These are phyloP conservation scores for Gastrolobium bilobum DNA, from an alignment of 306 rosid genomes.

Conservation along the genomic window DNA sequence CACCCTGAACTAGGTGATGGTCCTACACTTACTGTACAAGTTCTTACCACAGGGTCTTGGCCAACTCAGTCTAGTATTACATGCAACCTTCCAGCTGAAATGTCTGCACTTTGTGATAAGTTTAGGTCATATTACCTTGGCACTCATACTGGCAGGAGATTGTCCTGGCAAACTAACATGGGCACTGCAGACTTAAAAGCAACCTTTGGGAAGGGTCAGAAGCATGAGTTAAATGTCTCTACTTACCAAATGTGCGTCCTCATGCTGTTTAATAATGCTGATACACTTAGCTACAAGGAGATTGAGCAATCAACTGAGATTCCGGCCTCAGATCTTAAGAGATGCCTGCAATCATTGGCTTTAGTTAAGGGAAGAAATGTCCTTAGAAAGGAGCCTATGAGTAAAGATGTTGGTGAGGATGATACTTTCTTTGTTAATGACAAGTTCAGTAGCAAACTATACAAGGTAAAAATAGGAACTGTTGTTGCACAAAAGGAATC, in stretches of 20 bases:
- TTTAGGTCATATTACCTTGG: constrained; percentile 91
- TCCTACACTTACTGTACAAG: constrained; percentile 89
- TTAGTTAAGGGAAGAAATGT: constrained; percentile 93
- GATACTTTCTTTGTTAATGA: constrained; percentile 84
- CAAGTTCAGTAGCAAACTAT: constrained; percentile 84
- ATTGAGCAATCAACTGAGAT: constrained; percentile 93
- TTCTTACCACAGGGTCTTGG: constrained; percentile 97
- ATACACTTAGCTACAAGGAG: constrained; percentile 82
- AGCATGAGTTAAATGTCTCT: constrained; percentile 93
- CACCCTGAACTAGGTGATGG: constrained; percentile 79
- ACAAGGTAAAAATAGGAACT: constrained; percentile 95
- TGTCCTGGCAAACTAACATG: constrained; percentile 97
- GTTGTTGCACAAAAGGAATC: constrained; percentile 95
- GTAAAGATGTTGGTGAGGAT: constrained; percentile 89
- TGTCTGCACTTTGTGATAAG: constrained; percentile 87
- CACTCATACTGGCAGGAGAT: constrained; percentile 90
- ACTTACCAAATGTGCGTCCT: constrained; percentile 96
- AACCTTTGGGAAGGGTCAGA: constrained; percentile 92
- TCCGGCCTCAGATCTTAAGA: constrained; percentile 79
- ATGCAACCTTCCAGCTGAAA: constrained; percentile 90
- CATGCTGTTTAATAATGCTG: constrained; percentile 85
- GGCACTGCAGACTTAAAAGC: constrained; percentile 93
- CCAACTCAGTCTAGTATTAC: constrained; percentile 89
- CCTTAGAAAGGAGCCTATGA: constrained; percentile 92
- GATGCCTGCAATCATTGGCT: constrained; percentile 96